Conservation (phyloP, 768 basidiomycete species). For the Lactarius quietus region DNA sequence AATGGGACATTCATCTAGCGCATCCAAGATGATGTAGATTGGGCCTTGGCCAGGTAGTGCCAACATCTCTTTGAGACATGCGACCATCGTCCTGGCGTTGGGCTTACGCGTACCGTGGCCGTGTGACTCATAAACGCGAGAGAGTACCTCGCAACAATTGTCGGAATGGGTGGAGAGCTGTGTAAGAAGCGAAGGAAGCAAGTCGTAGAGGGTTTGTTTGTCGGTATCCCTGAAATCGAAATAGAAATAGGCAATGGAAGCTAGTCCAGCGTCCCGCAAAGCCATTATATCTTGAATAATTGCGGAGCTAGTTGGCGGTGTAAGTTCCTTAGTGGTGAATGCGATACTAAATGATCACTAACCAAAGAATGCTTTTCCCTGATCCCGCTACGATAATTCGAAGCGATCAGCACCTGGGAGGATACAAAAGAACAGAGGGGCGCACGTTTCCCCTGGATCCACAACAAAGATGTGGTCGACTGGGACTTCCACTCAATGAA, state of each 20-base stretch:
- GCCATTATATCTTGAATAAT: not conserved
- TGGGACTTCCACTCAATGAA: not conserved
- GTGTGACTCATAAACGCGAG: not conserved
- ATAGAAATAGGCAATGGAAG: not conserved
- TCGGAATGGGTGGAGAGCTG: not conserved
- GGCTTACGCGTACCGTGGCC: not conserved
- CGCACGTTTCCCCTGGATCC: not conserved
- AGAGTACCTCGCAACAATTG: not conserved
- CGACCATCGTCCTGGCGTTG: not conserved
- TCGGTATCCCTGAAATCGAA: not conserved
- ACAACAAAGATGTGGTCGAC: not conserved
- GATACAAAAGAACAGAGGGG: not conserved
- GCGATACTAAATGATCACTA: not conserved
- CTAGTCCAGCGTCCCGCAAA: not conserved
- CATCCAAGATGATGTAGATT: not conserved
- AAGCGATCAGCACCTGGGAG: not conserved
- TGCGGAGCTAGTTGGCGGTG: not conserved
- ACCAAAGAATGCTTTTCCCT: not conserved
- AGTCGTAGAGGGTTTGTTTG: not conserved
- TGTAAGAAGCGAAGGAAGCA: not conserved
- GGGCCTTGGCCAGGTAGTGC: not conserved
- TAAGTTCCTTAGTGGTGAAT: not conserved
- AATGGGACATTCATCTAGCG: not conserved
- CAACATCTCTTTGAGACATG: not conserved
- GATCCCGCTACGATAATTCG: not conserved